Conservation (phyloP, 352 stramenopile genomes). For the Phytophthora meadii region DNA sequence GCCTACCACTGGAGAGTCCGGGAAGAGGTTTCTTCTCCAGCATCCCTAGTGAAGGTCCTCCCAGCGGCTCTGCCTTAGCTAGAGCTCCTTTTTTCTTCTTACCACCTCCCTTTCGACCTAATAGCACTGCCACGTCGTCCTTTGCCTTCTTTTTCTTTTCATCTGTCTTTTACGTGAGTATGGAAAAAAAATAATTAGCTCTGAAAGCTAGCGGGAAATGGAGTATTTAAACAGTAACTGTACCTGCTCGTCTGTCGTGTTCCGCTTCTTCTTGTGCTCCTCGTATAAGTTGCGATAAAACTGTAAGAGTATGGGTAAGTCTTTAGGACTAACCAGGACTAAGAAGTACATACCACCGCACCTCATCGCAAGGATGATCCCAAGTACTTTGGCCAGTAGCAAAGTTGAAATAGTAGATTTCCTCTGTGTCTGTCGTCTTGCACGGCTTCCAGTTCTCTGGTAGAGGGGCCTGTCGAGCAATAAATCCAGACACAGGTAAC, state of each 20-base stretch:
- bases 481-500: not conserved
- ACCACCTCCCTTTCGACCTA: constrained; percentile 54
- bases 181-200: not conserved
- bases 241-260: constrained; percentile 50
- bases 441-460: constrained; percentile 96
- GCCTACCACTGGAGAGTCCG: constrained; percentile 44
- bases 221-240: too few species aligned
- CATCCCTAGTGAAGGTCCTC: too few species aligned
- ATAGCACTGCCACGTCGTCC: constrained; percentile 81
- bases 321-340: constrained; percentile 1
- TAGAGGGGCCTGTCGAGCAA: constrained; percentile 68
- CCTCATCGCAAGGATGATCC: constrained; percentile 95
- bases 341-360: constrained; percentile 11
- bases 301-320: constrained; percentile 33
- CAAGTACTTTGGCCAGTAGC: constrained; percentile 91
- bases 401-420: constrained; percentile 98
- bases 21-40: constrained; percentile 77
- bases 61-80: constrained; percentile 39
- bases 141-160: constrained; percentile 84
- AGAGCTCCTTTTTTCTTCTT: constrained; percentile 70
- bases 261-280: constrained; percentile 89
- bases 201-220: too few species aligned
- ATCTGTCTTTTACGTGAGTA: constrained; percentile 55
- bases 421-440: constrained; percentile 95
- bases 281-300: constrained; percentile 95